A percentile compares a stretch with the other conserved stretches of the same genome.
phyloP scores from a whole-genome alignment of 257 asterid species.

The Solanum bulbocastanum region DNA sequence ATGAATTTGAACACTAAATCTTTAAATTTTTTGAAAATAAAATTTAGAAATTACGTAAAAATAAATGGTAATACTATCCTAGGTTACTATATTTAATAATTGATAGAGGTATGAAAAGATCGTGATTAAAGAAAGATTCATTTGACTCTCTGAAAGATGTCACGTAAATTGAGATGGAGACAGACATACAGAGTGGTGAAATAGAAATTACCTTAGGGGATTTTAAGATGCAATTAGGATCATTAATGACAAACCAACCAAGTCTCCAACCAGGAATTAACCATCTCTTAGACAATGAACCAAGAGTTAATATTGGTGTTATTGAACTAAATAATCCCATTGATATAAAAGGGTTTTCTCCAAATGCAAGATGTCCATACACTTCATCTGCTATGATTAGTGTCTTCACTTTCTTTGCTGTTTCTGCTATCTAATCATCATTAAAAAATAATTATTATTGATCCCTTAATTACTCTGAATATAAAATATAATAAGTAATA shows the following conservation, averaged over 20 bases:
- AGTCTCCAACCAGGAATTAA: conserved; percentile 91
- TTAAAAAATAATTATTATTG: background rate
- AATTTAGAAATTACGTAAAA: background rate
- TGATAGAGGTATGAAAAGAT: background rate
- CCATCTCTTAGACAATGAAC: conserved; percentile 88
- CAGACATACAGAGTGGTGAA: background rate
- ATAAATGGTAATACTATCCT: too few species aligned
- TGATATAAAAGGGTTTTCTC: conserved; percentile 60
- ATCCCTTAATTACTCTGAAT: background rate
- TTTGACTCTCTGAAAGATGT: background rate
- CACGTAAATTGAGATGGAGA: background rate
- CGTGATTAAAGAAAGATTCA: background rate
- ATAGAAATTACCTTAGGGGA: conserved; percentile 33
- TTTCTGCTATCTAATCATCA: conserved; percentile 53
- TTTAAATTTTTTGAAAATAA: background rate
- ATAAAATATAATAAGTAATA: background rate
- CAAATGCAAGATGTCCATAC: conserved; percentile 75
- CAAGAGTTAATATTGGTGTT: conserved; percentile 70
- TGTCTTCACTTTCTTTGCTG: conserved; percentile 51
- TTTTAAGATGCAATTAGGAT: conserved; percentile 43
- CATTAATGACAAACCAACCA: conserved; percentile 78
- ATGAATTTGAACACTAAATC: too few species aligned
- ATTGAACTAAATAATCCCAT: conserved; percentile 74
- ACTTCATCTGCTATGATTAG: conserved; percentile 77
- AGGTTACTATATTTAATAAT: background rate